Evolutionary conservation across 1,284 basidiomycete genomes (phyloP).

Genomic region (Trametes pubescens): DNA sequence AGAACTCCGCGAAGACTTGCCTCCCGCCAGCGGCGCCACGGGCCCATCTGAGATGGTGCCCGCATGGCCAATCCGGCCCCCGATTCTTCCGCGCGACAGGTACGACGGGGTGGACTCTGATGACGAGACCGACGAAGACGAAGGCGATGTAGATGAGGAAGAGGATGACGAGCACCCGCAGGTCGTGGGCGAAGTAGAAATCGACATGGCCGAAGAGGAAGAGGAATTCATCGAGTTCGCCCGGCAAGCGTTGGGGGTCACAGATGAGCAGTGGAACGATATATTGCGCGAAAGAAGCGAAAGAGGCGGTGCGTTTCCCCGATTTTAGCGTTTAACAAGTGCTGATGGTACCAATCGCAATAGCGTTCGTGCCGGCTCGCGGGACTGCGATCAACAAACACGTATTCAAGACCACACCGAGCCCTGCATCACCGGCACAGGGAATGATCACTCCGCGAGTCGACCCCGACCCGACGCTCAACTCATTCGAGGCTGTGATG

Average conservation of each 20-base stretch:
- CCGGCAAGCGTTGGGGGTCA: constrained; percentile 86
- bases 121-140: constrained; percentile 78
- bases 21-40: constrained; percentile 12
- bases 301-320: constrained; percentile 71
- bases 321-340: constrained; percentile 6
- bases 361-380: constrained; percentile 75
- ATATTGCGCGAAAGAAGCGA: constrained; percentile 80
- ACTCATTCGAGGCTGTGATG: constrained; percentile 96
- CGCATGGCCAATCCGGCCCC: constrained; percentile 65
- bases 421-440: background rate
- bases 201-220: constrained; percentile 90
- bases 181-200: constrained; percentile 82
- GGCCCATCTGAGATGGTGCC: constrained; percentile 29
- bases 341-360: background rate
- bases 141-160: constrained; percentile 62
- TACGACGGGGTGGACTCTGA: constrained; percentile 90
- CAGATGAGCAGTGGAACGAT: constrained; percentile 82
- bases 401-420: background rate
- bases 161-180: constrained; percentile 81
- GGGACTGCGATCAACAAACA: constrained; percentile 36
- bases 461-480: constrained; percentile 71
- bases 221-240: constrained; percentile 95
- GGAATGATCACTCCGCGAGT: constrained; percentile 41
- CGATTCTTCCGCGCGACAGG: constrained; percentile 78
- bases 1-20: constrained; percentile 47